Percentiles rank a stretch among this genome's conserved stretches.
phyloP scores from a whole-genome alignment of 164 flowering plant genomes.

The Protea cynaroides region DNA sequence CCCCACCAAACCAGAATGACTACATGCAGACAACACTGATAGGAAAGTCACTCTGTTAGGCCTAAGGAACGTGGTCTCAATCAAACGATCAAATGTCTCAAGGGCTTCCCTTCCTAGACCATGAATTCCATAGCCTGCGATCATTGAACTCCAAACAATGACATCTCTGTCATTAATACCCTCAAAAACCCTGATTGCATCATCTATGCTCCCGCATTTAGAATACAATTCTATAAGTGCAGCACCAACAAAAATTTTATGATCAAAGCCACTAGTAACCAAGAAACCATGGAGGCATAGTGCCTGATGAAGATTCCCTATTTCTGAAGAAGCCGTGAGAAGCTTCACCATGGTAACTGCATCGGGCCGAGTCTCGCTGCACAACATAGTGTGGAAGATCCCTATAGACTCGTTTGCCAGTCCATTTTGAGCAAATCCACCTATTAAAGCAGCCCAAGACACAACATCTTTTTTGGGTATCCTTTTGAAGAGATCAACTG shows the following conservation, averaged over 20 bases:
- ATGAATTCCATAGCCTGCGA: constrained; percentile 36
- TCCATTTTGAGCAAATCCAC: constrained; percentile 34
- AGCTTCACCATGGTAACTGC: constrained; percentile 31
- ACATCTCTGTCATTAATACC: constrained; percentile 23
- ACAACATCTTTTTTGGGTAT: constrained; percentile 35
- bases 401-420: constrained; percentile 26
- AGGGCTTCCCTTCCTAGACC: constrained; percentile 33
- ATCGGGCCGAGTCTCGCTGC: constrained; percentile 23
- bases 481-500: constrained; percentile 21
- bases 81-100: constrained; percentile 22
- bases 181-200: constrained; percentile 24
- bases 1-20: constrained; percentile 34
- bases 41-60: constrained; percentile 38
- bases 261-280: constrained; percentile 20
- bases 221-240: constrained; percentile 40
- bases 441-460: constrained; percentile 30
- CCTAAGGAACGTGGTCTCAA: constrained; percentile 14
- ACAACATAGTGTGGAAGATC: constrained; percentile 28
- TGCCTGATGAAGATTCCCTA: constrained; percentile 32
- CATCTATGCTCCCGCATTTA: constrained; percentile 34
- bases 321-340: constrained; percentile 29
- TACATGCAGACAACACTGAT: constrained; percentile 37
- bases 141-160: constrained; percentile 39
- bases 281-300: constrained; percentile 37
- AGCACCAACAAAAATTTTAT: constrained; percentile 26